Percentiles rank a stretch among this genome's conserved stretches.
Conservation (phyloP, 805 yeast genomes). For the Candida odintsovae region DNA sequence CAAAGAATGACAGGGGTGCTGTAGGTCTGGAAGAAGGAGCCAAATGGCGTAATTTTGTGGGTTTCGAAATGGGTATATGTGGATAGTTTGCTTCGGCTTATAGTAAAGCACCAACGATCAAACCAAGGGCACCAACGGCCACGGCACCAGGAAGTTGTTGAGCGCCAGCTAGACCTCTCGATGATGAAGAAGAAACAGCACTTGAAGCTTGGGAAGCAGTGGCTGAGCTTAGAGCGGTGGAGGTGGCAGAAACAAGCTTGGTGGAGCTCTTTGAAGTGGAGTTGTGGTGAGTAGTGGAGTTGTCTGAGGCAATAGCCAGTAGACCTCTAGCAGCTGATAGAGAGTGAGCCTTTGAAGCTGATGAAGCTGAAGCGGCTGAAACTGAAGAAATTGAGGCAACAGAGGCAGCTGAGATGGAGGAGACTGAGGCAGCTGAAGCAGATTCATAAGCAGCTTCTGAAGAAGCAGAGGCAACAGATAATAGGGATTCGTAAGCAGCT, state of each 20-base stretch:
- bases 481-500: conserved; percentile 12
- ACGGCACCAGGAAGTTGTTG: conserved; percentile 21
- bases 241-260: conserved; percentile 13
- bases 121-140: conserved; percentile 23
- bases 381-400: conserved; percentile 6
- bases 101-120: conserved; percentile 24
- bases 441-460: conserved; percentile 24
- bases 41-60: not conserved
- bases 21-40: not conserved
- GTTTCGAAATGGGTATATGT: not conserved
- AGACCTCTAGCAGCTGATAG: conserved; percentile 33
- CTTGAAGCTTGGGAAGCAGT: conserved; percentile 18
- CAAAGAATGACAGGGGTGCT: not conserved
- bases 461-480: conserved; percentile 7
- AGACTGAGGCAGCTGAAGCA: conserved; percentile 15
- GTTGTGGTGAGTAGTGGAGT: conserved; percentile 28
- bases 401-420: conserved; percentile 13
- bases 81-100: conserved; percentile 1
- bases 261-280: conserved; percentile 27
- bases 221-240: conserved; percentile 18
- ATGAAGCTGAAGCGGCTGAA: conserved; percentile 17
- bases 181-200: conserved; percentile 24
- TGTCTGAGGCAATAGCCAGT: conserved; percentile 36
- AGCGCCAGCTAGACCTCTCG: conserved; percentile 27
- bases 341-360: conserved; percentile 14